phyloP scores from a whole-genome alignment of 108 stramenopile species.

The Chaetoceros muelleri region DNA sequence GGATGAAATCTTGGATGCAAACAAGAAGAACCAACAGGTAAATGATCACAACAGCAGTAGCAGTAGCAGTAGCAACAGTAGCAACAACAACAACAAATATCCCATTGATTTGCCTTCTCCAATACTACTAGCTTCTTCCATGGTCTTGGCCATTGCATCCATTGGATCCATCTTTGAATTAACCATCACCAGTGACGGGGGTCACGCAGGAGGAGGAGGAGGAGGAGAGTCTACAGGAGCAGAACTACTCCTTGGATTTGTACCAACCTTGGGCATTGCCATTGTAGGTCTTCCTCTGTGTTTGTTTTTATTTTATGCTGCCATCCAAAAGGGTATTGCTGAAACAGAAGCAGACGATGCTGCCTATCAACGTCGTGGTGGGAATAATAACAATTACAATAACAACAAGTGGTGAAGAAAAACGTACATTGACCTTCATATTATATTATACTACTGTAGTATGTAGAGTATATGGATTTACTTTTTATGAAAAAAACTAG shows the following conservation, averaged over 20 bases:
- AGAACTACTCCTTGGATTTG: conserved; percentile 33
- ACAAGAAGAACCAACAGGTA: too few species aligned
- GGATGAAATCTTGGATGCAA: too few species aligned
- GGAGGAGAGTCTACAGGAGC: too few species aligned
- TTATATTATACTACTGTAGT: too few species aligned
- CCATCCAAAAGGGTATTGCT: conserved; percentile 57
- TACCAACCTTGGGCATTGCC: conserved; percentile 34
- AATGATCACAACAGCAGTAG: not conserved
- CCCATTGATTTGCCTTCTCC: conserved; percentile 67
- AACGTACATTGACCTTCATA: too few species aligned
- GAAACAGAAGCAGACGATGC: conserved; percentile 80
- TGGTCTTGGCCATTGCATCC: conserved; percentile 63
- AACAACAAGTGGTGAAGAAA: too few species aligned
- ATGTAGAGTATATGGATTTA: too few species aligned
- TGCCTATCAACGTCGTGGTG: too few species aligned
- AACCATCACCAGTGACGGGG: too few species aligned
- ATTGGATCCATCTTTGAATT: conserved; percentile 71
- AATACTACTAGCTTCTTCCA: conserved; percentile 56
- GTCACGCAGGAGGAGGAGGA: too few species aligned
- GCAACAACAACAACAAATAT: conserved; percentile 23
- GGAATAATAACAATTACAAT: too few species aligned
- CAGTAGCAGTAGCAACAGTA: not conserved
- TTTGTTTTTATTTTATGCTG: conserved; percentile 64
- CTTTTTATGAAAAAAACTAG: conserved; percentile 21
- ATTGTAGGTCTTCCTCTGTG: conserved; percentile 39